Evolutionary conservation across 495 filamentous ascomycete genomes (phyloP).

Genomic region (Chlorociboria aeruginascens): DNA sequence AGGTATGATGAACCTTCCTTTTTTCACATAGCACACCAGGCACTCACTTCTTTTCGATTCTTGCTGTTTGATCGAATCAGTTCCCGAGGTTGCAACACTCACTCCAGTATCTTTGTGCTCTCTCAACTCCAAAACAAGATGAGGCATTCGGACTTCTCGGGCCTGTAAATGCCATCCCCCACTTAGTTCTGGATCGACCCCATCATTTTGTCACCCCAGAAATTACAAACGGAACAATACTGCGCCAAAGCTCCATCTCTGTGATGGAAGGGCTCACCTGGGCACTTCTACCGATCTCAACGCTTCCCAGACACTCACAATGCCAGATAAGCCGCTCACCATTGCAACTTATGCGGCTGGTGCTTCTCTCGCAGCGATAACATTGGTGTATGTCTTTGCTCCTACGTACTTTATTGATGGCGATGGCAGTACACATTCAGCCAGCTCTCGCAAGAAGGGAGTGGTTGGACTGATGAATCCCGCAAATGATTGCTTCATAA

Average conservation of each 20-base stretch:
- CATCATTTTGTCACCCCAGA: no score
- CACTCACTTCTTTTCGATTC: no score
- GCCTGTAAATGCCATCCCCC: no score
- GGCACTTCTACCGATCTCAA: no score
- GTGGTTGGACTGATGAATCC: conserved; percentile 83
- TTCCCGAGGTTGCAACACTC: no score
- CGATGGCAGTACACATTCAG: conserved; percentile 42
- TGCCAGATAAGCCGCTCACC: conserved; percentile 80
- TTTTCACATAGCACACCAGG: no score
- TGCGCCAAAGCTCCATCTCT: neutral
- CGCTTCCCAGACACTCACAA: conserved; percentile 25
- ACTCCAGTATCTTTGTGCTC: no score
- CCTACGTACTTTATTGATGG: conserved; percentile 90
- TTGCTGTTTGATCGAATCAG: no score
- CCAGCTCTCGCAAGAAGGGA: conserved; percentile 63
- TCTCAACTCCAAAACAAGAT: no score
- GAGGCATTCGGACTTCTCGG: no score
- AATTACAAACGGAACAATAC: neutral
- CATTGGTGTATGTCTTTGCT: conserved; percentile 91
- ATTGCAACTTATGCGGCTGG: conserved; percentile 90
- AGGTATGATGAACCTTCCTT: no score
- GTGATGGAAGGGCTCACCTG: neutral
- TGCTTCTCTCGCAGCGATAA: conserved; percentile 90
- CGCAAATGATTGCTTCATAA: conserved; percentile 99
- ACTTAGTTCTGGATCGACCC: no score